These are phyloP conservation scores for Talinum fruticosum DNA, from an alignment of 148 eudicot species.

Conservation along the genomic window DNA sequence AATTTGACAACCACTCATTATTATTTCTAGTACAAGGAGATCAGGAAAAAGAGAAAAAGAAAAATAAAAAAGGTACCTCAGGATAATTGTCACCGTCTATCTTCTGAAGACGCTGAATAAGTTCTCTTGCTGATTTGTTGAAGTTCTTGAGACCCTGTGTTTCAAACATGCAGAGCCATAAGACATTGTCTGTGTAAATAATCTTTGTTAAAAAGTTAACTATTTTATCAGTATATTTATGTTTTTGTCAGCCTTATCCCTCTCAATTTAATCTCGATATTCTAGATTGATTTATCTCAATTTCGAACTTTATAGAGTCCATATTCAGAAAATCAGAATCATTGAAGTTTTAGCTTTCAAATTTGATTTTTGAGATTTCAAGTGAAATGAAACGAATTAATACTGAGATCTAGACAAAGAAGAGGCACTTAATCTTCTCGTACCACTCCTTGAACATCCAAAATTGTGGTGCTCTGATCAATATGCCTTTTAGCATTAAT, in stretches of 20 bases:
- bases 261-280: too few relatives aligned
- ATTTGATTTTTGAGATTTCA: not conserved
- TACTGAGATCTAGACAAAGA: too few relatives aligned
- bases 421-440: not conserved
- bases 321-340: too few relatives aligned
- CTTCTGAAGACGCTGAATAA: constrained; percentile 75
- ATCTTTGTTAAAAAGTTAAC: not conserved
- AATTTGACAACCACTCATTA: not conserved
- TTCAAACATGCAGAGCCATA: not conserved
- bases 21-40: not conserved
- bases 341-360: not conserved
- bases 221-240: not conserved
- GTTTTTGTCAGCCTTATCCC: too few relatives aligned
- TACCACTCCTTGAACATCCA: constrained; percentile 99
- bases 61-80: constrained; percentile 42
- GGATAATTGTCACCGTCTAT: constrained; percentile 85
- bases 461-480: constrained; percentile 85
- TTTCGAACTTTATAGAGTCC: too few relatives aligned
- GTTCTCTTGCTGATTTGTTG: constrained; percentile 83
- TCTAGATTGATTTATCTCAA: too few relatives aligned
- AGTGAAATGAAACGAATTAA: too few relatives aligned
- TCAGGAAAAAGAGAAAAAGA: not conserved
- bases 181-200: not conserved
- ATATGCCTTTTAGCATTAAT: constrained; percentile 79
- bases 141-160: constrained; percentile 75